Base-by-base conservation (phyloP, 2,329 filamentous ascomycete genomes). In the Sarocladium kiliense region DNA sequence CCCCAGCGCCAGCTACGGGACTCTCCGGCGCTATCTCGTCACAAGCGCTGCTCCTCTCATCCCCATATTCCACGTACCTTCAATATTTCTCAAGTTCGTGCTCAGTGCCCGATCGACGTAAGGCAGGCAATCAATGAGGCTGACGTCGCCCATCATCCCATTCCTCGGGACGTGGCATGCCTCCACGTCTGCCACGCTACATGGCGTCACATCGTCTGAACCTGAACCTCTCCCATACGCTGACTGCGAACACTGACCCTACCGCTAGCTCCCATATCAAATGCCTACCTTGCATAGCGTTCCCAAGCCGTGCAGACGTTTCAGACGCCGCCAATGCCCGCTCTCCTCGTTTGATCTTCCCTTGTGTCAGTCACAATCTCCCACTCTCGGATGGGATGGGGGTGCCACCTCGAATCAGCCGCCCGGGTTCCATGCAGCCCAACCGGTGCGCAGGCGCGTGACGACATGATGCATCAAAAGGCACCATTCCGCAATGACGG, bases 1-100 rank as follows among this genome's bases (percentile, higher is more conserved):
- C 44, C 44, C 5, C 23, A 11, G 25, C 44, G 44, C 30, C 67
- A 10, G 85, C 88, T 63, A 75, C 80, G 1, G 80, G 81, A 1
- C 79, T 67, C 2, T 68, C 72, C 1, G 75, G 75, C 4, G 68
- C 72, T 3, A 55, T 51, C 47, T n/a, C 32, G 7, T 51, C 30
- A 30, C 45, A 50, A 50, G 27, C 45, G 27, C 47, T 51, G 37
- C 25, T 47, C n/a, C 44, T 30, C 41, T 23, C 16, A 23, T 9
- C 14, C 14, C 21, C 3, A 6, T 11, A 9, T 39, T 5, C 36
- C 7, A 39, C 12, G n/a, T n/a, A n/a, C n/a, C n/a, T n/a, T n/a
- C n/a, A n/a, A n/a, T n/a, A n/a, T n/a, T n/a, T n/a, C n/a, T n/a
- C n/a, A n/a, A n/a, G n/a, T 16, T 39, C 16, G 9, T n/a, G 18